These are phyloP conservation scores for Apodospora peruviana DNA, from an alignment of 495 filamentous ascomycete species.

Conservation along the genomic window DNA sequence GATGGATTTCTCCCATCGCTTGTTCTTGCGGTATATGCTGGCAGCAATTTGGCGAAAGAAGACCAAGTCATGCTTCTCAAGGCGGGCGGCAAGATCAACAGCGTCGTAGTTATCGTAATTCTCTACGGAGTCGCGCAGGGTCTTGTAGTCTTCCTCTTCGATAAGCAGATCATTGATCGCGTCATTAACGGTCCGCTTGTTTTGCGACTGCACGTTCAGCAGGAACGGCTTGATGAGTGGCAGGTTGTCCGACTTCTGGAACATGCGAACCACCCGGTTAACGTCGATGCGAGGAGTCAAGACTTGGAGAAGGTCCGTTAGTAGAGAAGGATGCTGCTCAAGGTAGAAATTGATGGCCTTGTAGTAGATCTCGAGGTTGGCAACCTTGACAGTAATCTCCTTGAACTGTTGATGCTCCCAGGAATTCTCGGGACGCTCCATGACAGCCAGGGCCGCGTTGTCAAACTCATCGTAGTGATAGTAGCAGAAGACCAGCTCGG, in stretches of 20 bases:
- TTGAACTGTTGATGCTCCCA: constrained; percentile 99
- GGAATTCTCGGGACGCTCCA: constrained; percentile 96
- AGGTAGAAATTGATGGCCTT: constrained; percentile 96
- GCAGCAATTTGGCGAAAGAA: constrained; percentile 99
- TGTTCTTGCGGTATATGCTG: constrained; percentile 99
- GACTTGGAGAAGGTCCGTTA: constrained; percentile 91
- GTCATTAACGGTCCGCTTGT: constrained; percentile 96
- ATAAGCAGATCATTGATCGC: constrained; percentile 98
- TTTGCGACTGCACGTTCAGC: constrained; percentile 92
- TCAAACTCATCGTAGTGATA: constrained; percentile 99
- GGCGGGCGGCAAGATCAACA: constrained; percentile 85
- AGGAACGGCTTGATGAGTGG: constrained; percentile 99
- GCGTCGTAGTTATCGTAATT: constrained; percentile 99
- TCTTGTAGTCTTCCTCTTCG: constrained; percentile 99
- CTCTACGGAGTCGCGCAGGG: constrained; percentile 92
- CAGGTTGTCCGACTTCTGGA: constrained; percentile 96
- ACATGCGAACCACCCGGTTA: constrained; percentile 96
- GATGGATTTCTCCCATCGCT: constrained; percentile 99
- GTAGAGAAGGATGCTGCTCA: constrained; percentile 87
- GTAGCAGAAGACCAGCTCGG: constrained; percentile 97
- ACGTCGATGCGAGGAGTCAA: constrained; percentile 93
- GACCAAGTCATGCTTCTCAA: constrained; percentile 94
- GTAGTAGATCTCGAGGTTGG: constrained; percentile 99
- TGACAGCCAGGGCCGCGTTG: constrained; percentile 97
- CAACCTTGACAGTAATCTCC: constrained; percentile 96